phyloP scores from a whole-genome alignment of 176 grass and related monocot genomes.

The Musa schizocarpa region DNA sequence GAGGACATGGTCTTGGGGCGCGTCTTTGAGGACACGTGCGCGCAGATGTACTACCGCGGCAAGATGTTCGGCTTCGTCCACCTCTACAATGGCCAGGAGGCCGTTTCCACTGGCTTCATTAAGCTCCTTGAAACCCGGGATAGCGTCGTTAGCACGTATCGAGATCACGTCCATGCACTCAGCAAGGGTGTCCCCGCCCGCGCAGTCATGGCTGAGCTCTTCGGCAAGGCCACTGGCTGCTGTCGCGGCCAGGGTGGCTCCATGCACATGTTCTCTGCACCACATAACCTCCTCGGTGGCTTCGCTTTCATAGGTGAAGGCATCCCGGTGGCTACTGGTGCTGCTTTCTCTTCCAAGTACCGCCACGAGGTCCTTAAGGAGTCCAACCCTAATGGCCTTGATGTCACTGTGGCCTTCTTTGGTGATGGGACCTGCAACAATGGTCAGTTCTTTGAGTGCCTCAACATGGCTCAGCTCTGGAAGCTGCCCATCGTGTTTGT shows the following conservation, averaged over 20 bases:
- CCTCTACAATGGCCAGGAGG: slow-evolving; percentile 96
- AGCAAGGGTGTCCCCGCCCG: slow-evolving; percentile 78
- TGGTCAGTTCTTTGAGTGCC: slow-evolving; percentile 93
- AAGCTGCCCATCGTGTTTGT: slow-evolving; percentile 96
- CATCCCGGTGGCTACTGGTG: slow-evolving; percentile 86
- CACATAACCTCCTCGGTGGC: slow-evolving; percentile 81
- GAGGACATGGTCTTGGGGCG: slow-evolving; percentile 92
- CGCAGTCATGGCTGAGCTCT: slow-evolving; percentile 85
- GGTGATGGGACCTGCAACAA: slow-evolving; percentile 96
- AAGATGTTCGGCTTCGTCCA: slow-evolving; percentile 99
- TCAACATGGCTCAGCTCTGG: slow-evolving; percentile 99
- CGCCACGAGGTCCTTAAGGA: slow-evolving; percentile 92
- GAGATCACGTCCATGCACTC: slow-evolving; percentile 83
- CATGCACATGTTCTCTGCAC: slow-evolving; percentile 96
- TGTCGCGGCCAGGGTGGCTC: slow-evolving; percentile 93
- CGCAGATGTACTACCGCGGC: slow-evolving; percentile 93
- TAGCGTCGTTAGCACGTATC: slow-evolving; percentile 85
- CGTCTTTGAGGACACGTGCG: slow-evolving; percentile 86
- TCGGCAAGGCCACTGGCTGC: slow-evolving; percentile 84
- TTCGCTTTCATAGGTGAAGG: slow-evolving; percentile 95
- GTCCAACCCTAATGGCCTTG: slow-evolving; percentile 66
- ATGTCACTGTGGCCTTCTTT: slow-evolving; percentile 85
- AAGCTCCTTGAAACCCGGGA: slow-evolving; percentile 69
- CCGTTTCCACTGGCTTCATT: slow-evolving; percentile 92
- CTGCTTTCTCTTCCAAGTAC: slow-evolving; percentile 88